Evolutionary conservation across 768 basidiomycete genomes (phyloP).

Genomic region (Jaapia argillacea): DNA sequence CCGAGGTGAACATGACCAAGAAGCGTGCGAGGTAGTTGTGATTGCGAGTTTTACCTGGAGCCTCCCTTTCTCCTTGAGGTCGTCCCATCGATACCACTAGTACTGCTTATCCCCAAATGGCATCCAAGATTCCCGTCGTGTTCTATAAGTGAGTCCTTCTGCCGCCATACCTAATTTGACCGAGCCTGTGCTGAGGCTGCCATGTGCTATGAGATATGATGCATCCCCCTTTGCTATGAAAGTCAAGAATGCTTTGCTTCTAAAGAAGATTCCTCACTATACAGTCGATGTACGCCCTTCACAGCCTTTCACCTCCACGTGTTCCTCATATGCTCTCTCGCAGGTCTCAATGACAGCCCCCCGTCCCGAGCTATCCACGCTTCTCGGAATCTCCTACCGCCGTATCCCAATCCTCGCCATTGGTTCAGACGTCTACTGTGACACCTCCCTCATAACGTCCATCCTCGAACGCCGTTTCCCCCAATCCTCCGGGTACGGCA

Average conservation of each 20-base stretch:
- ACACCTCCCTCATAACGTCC: slow-evolving; percentile 42
- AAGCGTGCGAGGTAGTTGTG: too few relatives aligned
- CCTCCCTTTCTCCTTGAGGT: too few relatives aligned
- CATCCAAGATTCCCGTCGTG: slow-evolving; percentile 18
- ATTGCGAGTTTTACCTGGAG: too few relatives aligned
- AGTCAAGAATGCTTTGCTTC: slow-evolving; percentile 36
- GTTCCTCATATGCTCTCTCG: not conserved
- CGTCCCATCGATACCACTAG: too few relatives aligned
- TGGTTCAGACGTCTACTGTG: slow-evolving; percentile 52
- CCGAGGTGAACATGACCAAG: too few relatives aligned
- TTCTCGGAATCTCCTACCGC: slow-evolving; percentile 43
- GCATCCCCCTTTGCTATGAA: slow-evolving; percentile 42
- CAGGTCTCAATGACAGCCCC: slow-evolving; percentile 43
- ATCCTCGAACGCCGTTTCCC: slow-evolving; percentile 47
- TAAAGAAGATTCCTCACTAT: slow-evolving; percentile 39
- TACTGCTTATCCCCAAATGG: too few relatives aligned
- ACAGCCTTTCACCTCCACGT: not conserved
- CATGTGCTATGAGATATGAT: slow-evolving; percentile 34
- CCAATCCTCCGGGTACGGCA: slow-evolving; percentile 32
- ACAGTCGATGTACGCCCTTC: slow-evolving; percentile 32
- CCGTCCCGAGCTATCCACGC: slow-evolving; percentile 44
- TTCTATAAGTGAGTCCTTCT: slow-evolving; percentile 33
- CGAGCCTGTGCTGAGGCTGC: not conserved
- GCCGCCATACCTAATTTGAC: not conserved
- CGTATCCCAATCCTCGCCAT: slow-evolving; percentile 52